These are phyloP conservation scores for Akanthomyces muscarius DNA, from an alignment of 2,329 filamentous ascomycete genomes.

Conservation along the genomic window DNA sequence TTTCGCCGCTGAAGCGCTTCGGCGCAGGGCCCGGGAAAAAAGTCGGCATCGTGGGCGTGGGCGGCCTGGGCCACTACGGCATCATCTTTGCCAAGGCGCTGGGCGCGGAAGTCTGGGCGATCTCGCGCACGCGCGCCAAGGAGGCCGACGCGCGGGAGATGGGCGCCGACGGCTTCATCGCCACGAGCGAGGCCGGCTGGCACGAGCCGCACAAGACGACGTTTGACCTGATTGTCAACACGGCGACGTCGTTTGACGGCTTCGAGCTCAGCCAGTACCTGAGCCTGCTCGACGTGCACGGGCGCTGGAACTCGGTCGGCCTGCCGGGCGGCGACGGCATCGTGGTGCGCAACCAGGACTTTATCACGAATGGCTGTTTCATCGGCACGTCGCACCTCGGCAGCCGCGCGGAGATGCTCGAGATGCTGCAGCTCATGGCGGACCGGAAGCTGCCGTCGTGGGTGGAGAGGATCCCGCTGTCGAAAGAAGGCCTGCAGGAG, in stretches of 20 bases:
- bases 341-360: conserved; percentile 66
- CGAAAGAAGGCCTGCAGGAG: conserved; percentile 64
- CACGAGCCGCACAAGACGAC: conserved; percentile 54
- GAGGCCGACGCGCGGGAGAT: conserved; percentile 55
- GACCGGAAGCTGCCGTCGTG: conserved; percentile 66
- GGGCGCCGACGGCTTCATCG: conserved; percentile 59
- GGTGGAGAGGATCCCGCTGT: conserved; percentile 71
- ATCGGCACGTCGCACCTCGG: conserved; percentile 70
- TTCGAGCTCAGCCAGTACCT: conserved; percentile 72
- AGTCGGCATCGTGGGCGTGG: conserved; percentile 69
- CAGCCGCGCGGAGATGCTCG: conserved; percentile 63
- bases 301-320: conserved; percentile 74
- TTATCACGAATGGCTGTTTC: conserved; percentile 69
- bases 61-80: conserved; percentile 68
- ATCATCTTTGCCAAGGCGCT: conserved; percentile 66
- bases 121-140: conserved; percentile 57
- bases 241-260: conserved; percentile 62
- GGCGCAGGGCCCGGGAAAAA: conserved; percentile 75
- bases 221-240: conserved; percentile 75
- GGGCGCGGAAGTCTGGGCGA: conserved; percentile 58
- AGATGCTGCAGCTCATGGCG: conserved; percentile 68
- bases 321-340: conserved; percentile 74
- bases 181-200: conserved; percentile 55
- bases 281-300: conserved; percentile 75
- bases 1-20: conserved; percentile 71